Evolutionary conservation across 106 monocot genomes (phyloP).

Genomic region (Iris macrosiphon): DNA sequence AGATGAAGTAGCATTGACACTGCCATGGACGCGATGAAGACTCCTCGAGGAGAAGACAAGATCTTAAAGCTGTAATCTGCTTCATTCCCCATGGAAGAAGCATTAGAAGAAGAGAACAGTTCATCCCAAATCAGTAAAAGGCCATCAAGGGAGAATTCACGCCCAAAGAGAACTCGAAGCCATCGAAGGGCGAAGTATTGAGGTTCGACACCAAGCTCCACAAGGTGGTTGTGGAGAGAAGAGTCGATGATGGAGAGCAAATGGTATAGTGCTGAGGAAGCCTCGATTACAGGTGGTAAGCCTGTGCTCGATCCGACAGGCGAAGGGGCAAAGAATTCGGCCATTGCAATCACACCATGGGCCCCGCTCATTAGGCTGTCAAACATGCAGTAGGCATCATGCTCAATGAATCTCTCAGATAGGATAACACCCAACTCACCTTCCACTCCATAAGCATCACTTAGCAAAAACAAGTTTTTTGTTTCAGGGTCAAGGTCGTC

Average conservation of each 20-base stretch:
- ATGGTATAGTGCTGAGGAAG: conserved; percentile 64
- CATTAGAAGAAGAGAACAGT: conserved; percentile 49
- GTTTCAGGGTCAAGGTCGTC: conserved; percentile 59
- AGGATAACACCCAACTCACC: conserved; percentile 73
- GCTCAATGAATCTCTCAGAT: conserved; percentile 83
- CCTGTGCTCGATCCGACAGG: conserved; percentile 33
- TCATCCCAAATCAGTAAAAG: conserved; percentile 82
- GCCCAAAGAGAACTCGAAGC: conserved; percentile 77
- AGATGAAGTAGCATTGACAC: conserved; percentile 73
- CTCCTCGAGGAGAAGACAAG: conserved; percentile 50
- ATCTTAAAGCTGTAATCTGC: conserved; percentile 29
- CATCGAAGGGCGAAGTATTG: conserved; percentile 83
- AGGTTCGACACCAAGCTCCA: conserved; percentile 73
- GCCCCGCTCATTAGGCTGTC: conserved; percentile 66
- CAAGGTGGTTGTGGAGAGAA: conserved; percentile 60
- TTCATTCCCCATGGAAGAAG: conserved; percentile 13
- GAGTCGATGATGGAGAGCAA: conserved; percentile 55
- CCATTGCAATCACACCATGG: conserved; percentile 56
- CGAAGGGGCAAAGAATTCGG: conserved; percentile 54
- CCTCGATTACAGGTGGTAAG: conserved; percentile 66
- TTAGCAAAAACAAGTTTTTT: conserved; percentile 49
- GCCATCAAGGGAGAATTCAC: conserved; percentile 64
- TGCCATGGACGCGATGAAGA: conserved; percentile 53
- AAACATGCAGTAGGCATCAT: conserved; percentile 81
- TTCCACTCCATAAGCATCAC: conserved; percentile 80